These are phyloP conservation scores for Malus orientalis DNA, from an alignment of 306 rosid genomes.

Conservation along the genomic window DNA sequence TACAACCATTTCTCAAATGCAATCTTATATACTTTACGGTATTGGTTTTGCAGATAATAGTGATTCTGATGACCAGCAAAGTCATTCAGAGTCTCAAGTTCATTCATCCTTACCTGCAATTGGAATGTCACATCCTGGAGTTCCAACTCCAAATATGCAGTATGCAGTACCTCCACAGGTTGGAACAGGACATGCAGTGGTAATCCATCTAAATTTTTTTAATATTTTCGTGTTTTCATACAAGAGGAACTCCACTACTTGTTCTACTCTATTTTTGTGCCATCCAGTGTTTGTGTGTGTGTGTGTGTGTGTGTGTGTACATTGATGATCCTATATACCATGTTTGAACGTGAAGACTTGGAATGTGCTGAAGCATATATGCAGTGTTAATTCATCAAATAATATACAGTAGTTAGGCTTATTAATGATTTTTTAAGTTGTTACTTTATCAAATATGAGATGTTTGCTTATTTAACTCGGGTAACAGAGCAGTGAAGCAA, in stretches of 20 bases:
- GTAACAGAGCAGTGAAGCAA: background rate
- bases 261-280: background rate
- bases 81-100: conserved; percentile 47
- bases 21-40: conserved; percentile 1
- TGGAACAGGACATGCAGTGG: conserved; percentile 80
- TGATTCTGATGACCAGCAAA: conserved; percentile 57
- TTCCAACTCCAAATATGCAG: conserved; percentile 43
- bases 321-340: background rate
- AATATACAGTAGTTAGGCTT: background rate
- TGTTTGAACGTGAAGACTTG: background rate
- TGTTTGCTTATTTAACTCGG: background rate
- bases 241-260: background rate
- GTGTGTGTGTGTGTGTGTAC: background rate
- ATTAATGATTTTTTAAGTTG: background rate
- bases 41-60: conserved; percentile 49
- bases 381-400: background rate
- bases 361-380: background rate
- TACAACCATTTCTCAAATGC: conserved; percentile 6
- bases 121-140: conserved; percentile 48
- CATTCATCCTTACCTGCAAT: conserved; percentile 43
- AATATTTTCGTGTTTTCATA: background rate
- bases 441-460: background rate
- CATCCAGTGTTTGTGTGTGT: background rate
- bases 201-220: conserved; percentile 21
- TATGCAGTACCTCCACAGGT: conserved; percentile 58